Base-by-base conservation (phyloP, 768 basidiomycete genomes). In the Brasilioporus rufonigricans region DNA sequence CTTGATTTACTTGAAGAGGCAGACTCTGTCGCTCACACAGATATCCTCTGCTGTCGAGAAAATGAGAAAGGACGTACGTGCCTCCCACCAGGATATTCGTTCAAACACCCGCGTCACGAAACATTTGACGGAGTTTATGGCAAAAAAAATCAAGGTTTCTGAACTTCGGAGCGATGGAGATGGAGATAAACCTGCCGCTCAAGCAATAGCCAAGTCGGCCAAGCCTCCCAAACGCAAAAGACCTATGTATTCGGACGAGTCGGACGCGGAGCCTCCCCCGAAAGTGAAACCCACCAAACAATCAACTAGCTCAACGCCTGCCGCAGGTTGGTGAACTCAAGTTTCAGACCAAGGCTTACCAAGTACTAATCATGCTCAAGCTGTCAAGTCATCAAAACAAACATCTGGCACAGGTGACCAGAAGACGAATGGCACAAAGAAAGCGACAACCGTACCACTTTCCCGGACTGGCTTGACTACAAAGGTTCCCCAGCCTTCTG, bases 31-130 rank as follows among this genome's bases (percentile, higher is more conserved):
- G 0, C 65, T 76, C 29, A 64, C 65, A 2, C 78, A 81, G 51
- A 69, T 81, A 32, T 73, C 76, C 10, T 71, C 73, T 16, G 77
- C 77, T 0, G 69, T 81, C 44, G 65, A 62, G 33, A 66, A 69
- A 55, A 70, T 79, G 69, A 71, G 77, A 51, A 64, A 59, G 50
- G 65, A 71, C 24, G 73, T 76, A 14, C 73, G 77, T 39, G 63
- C 65, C 5, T 65, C 62, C 27, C 71, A 76, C 46, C 60, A 65
- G 51, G 77, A 79, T 59, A 72, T 79, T 50, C 74, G 74, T 19
- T 58, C 73, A 48, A 79, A 79, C 44, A 53, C 57, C n/a, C 63
- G 63, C 19, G 67, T 77, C 33, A 68, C 68, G 31, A 70, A 69
- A 23, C 65, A 68, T 38, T 62, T 79, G 58, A 44, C 59, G 59